Percentiles rank a stretch among this genome's conserved stretches.
Evolutionary conservation across 352 stramenopile genomes (phyloP).

Genomic region (Phytophthora macrochlamydospora): DNA sequence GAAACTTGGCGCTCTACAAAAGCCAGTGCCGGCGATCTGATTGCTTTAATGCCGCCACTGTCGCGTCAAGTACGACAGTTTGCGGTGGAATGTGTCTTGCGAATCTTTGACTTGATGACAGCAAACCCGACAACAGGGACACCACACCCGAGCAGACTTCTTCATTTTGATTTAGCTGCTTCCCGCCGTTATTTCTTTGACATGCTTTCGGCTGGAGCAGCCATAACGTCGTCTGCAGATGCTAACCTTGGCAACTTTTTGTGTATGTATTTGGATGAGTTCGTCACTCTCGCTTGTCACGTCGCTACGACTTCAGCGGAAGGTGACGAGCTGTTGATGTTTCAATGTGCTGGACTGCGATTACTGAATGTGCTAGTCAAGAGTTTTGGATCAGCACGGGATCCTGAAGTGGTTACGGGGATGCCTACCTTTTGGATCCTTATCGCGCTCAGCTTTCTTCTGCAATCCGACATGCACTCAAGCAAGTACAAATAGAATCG

Average conservation of each 20-base stretch:
- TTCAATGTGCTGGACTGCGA: conserved; percentile 73
- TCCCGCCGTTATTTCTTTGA: conserved; percentile 56
- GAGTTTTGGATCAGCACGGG: conserved; percentile 55
- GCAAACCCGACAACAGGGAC: conserved; percentile 18
- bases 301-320: conserved; percentile 72
- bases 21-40: conserved; percentile 56
- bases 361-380: conserved; percentile 72
- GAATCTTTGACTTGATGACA: conserved; percentile 69
- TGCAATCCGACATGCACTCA: conserved; percentile 76
- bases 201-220: conserved; percentile 28
- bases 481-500: conserved; percentile 51
- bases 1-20: conserved; percentile 81
- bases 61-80: conserved; percentile 82
- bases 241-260: conserved; percentile 62
- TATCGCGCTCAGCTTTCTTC: conserved; percentile 87
- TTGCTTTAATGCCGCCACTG: conserved; percentile 66
- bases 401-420: conserved; percentile 70
- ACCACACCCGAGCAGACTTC: conserved; percentile 26
- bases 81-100: conserved; percentile 77
- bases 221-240: conserved; percentile 11
- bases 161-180: conserved; percentile 77
- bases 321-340: conserved; percentile 75
- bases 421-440: conserved; percentile 72
- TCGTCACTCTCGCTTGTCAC: conserved; percentile 84
- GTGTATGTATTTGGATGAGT: conserved; percentile 89